Evolutionary conservation across 2,329 filamentous ascomycete species (phyloP).

Genomic region (Drechslerella stenobrocha): DNA sequence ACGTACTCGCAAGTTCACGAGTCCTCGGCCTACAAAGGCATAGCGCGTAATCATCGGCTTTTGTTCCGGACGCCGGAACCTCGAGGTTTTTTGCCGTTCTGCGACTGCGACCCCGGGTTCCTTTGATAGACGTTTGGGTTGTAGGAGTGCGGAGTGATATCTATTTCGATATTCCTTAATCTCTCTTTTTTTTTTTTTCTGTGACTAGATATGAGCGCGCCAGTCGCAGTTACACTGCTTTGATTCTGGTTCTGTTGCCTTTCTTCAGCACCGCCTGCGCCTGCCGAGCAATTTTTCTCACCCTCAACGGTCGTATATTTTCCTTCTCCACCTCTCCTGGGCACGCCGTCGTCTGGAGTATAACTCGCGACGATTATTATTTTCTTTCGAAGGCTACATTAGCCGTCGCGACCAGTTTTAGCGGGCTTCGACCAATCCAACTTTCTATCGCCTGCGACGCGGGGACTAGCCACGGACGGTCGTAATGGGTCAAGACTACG

Average conservation of each 20-base stretch:
- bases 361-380: background rate
- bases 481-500: slow-evolving; percentile 29
- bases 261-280: background rate
- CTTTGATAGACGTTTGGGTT: too few species aligned
- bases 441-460: too few species aligned
- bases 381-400: background rate
- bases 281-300: too few species aligned
- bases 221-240: background rate
- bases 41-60: background rate
- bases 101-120: too few species aligned
- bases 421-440: background rate
- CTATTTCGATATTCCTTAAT: too few species aligned
- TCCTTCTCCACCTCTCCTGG: too few species aligned
- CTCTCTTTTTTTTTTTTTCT: background rate
- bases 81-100: background rate
- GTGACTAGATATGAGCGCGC: background rate
- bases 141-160: too few species aligned
- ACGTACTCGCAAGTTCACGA: slow-evolving; percentile 1
- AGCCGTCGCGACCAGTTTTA: too few species aligned
- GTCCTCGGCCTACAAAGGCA: background rate
- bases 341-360: too few species aligned
- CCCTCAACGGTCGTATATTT: too few species aligned
- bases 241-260: background rate
- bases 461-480: background rate
- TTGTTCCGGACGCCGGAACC: background rate